Base-by-base conservation (phyloP, 805 yeast genomes). In the Candida sonorensis region DNA sequence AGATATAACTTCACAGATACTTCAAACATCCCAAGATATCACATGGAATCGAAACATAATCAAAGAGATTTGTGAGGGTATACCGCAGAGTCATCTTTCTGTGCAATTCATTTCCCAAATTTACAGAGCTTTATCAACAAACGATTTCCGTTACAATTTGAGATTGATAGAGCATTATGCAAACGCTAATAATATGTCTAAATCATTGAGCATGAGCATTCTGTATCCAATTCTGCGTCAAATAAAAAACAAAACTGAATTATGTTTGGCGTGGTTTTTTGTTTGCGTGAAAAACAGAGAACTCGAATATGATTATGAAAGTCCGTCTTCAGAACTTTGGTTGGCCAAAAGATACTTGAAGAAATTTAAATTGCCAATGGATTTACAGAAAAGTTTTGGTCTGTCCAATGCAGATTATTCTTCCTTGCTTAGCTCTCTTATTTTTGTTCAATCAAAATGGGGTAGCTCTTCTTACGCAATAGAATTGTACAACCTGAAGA, bases 401-500 rank as follows among this genome's bases (percentile, higher is more conserved):
- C 25, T 40, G n/a, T 13, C 31, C 10, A 22, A 27, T 2, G 14
- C 17, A 1, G 35, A 38, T 4, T 20, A 35, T 2, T 33, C 48
- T 1, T 26, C 19, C 2, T 32, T 45, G 6, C 18, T 50, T 10
- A 43, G 52, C 25, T n/a, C 37, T 12, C 18, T 51, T 27, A 44
- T 48, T 2, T 47, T 37, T 27, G 33, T 44, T 4, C 42, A 40
- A 22, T 32, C 51, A 10, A 40, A 40, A 27, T 51, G 50, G 45
- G 55, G 53, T 9, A 41, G 33, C 16, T 42, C 36, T 6, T 27
- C 38, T 8, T 34, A 31, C 17, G 45, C 37, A 2, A 31, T 35
- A 15, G 32, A 29, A 6, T 31, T 44, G n/a, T 38, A 29, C 22
- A 19, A 32, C 3, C 16, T 35, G 17, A 50, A 52, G 17, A 21